phyloP scores from a whole-genome alignment of 2,329 filamentous ascomycete genomes.

The Botrytis elliptica region DNA sequence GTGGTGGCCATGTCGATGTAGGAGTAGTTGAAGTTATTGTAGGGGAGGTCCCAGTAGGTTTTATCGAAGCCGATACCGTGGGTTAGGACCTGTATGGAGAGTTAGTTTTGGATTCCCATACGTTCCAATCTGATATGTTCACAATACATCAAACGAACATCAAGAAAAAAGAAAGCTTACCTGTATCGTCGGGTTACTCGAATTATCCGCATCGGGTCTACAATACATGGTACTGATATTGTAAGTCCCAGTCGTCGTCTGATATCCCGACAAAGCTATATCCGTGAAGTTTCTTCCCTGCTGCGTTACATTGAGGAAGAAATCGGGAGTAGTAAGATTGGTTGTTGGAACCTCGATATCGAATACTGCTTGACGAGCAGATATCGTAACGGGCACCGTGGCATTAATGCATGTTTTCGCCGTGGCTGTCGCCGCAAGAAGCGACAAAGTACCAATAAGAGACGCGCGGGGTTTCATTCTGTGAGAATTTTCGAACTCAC shows the following conservation, averaged over 20 bases:
- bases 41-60: constrained; percentile 26
- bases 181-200: neutral
- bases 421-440: neutral
- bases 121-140: neutral
- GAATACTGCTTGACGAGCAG: neutral
- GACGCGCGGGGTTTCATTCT: neutral
- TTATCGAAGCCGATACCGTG: constrained; percentile 26
- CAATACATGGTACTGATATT: constrained; percentile 48
- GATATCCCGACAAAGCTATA: constrained; percentile 47
- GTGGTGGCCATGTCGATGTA: constrained; percentile 16
- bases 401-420: neutral
- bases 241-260: constrained; percentile 53
- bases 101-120: neutral
- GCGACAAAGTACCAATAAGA: neutral
- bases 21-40: constrained; percentile 21
- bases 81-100: constrained; percentile 19
- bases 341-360: neutral
- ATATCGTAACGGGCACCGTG: neutral
- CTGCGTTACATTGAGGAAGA: constrained; percentile 50
- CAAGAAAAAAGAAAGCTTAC: neutral
- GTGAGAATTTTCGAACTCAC: neutral
- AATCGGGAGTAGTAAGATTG: constrained; percentile 44
- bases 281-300: constrained; percentile 52
- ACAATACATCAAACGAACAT: neutral
- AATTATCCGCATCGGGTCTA: neutral